Percentiles rank a stretch among this genome's conserved stretches.
Conservation (phyloP, 192 early-diverging fungal genomes). For the Polychytrium aggregatum region DNA sequence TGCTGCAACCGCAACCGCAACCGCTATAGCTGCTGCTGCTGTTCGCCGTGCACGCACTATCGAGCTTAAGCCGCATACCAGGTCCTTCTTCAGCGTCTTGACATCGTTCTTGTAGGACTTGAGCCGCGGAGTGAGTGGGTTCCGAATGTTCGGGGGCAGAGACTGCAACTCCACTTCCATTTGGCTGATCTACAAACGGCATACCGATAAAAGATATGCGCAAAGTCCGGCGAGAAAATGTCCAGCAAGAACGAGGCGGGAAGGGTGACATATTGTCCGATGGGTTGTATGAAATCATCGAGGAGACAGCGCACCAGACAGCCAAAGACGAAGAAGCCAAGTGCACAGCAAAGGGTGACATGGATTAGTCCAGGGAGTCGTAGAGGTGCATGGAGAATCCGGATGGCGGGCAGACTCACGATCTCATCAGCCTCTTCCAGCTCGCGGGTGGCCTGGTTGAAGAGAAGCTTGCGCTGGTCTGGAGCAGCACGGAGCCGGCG, state of each 20-base stretch:
- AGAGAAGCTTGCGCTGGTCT: constrained; percentile 65
- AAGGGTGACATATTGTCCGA: not conserved
- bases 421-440: constrained; percentile 86
- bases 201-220: too few species aligned
- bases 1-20: too few species aligned
- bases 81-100: constrained; percentile 65
- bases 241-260: too few species aligned
- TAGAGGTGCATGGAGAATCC: not conserved
- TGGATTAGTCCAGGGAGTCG: not conserved
- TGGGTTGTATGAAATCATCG: not conserved
- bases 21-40: too few species aligned
- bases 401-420: constrained; percentile 40
- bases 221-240: too few species aligned
- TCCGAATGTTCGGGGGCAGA: constrained; percentile 47
- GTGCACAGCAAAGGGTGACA: too few species aligned
- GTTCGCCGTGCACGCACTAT: too few species aligned
- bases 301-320: too few species aligned
- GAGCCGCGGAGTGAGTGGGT: constrained; percentile 55
- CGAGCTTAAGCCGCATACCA: constrained; percentile 54
- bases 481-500: too few species aligned
- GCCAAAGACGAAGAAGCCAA: too few species aligned
- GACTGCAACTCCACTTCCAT: constrained; percentile 89
- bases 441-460: constrained; percentile 70
- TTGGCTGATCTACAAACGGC: constrained; percentile 54
- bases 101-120: constrained; percentile 67